phyloP scores from a whole-genome alignment of 1,284 basidiomycete species.

The Cystobasidium pallidum region DNA sequence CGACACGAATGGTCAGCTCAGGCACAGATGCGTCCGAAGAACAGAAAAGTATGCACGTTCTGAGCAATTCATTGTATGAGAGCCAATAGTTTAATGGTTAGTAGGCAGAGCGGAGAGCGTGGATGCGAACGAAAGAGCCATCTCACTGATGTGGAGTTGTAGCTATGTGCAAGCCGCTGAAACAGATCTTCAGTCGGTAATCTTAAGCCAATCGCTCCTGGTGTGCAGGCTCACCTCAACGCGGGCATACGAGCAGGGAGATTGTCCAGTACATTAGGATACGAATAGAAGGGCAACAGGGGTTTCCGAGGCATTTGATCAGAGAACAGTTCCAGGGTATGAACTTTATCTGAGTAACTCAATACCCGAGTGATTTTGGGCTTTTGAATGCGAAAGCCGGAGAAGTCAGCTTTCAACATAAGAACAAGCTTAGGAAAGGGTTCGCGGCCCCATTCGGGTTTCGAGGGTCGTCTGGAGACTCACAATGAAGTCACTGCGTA shows the following conservation, averaged over 20 bases:
- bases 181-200: not conserved
- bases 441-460: too few relatives aligned
- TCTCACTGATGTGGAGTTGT: constrained; percentile 32
- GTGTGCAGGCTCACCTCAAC: constrained; percentile 10
- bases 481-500: constrained; percentile 27
- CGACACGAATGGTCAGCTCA: not conserved
- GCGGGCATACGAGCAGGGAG: constrained; percentile 26
- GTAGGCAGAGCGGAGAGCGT: too few relatives aligned
- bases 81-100: too few relatives aligned
- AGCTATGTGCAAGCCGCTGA: constrained; percentile 25
- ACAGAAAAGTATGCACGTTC: constrained; percentile 1
- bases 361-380: constrained; percentile 31
- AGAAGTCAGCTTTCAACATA: too few relatives aligned
- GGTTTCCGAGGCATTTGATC: constrained; percentile 33
- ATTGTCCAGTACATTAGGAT: constrained; percentile 36
- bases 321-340: constrained; percentile 30
- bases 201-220: not conserved
- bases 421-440: too few relatives aligned
- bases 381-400: not conserved
- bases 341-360: constrained; percentile 31
- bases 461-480: not conserved
- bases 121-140: not conserved
- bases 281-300: constrained; percentile 24
- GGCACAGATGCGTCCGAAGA: not conserved
- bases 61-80: not conserved